These are phyloP conservation scores for Mytilinidion resinicola DNA, from an alignment of 495 filamentous ascomycete genomes.

Conservation along the genomic window DNA sequence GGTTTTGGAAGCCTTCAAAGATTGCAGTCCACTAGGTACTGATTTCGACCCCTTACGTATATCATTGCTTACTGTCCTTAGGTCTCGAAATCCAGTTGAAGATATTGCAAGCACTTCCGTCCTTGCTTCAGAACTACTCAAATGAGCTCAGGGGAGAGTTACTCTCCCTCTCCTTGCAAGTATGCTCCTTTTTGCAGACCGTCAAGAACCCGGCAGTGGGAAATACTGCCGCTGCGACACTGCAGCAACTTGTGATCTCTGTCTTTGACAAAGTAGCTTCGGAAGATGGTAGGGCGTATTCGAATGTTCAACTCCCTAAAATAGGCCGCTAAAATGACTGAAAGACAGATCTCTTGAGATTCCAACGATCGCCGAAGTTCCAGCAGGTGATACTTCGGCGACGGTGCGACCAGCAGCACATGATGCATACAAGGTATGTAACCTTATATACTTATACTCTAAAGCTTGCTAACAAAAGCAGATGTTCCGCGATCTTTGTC, in stretches of 20 bases:
- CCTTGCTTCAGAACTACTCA: conserved; percentile 84
- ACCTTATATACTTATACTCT: neutral
- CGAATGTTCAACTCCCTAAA: neutral
- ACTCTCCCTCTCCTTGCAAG: conserved; percentile 71
- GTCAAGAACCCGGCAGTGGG: conserved; percentile 89
- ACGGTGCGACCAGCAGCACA: conserved; percentile 67
- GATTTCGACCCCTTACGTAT: neutral
- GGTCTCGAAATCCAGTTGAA: conserved; percentile 92
- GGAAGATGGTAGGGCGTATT: conserved; percentile 61
- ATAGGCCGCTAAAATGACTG: neutral
- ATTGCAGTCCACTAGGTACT: conserved; percentile 62
- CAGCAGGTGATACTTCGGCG: conserved; percentile 54
- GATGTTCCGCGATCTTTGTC: conserved; percentile 85
- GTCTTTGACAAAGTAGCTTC: conserved; percentile 83
- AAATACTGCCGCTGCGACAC: conserved; percentile 86
- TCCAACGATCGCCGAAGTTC: conserved; percentile 53
- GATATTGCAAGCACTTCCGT: conserved; percentile 89
- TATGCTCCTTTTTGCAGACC: conserved; percentile 82
- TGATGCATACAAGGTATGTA: conserved; percentile 74
- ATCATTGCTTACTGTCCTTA: conserved; percentile 21
- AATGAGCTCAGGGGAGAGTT: conserved; percentile 73
- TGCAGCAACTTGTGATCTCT: conserved; percentile 87
- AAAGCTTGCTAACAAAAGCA: conserved; percentile 1
- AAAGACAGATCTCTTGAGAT: conserved; percentile 46
- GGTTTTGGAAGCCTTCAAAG: conserved; percentile 77